Conservation (phyloP, 495 filamentous ascomycete genomes). For the Saxophila tyrrhenica region DNA sequence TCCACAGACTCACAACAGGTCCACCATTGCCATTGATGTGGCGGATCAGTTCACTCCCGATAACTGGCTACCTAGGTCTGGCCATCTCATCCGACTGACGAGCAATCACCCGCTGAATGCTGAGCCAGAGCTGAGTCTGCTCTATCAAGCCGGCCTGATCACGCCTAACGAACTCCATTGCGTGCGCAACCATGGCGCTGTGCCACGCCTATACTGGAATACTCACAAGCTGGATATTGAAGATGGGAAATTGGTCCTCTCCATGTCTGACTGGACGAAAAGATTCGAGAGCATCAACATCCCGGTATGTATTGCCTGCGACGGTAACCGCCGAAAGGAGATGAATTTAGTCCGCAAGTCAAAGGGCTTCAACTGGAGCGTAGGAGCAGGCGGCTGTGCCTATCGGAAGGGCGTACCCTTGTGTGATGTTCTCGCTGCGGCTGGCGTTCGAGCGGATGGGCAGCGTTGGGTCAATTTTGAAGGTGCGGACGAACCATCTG, state of each 20-base stretch:
- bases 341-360: conserved; percentile 16
- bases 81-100: conserved; percentile 27
- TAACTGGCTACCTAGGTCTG: conserved; percentile 29
- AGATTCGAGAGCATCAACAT: conserved; percentile 18
- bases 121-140: conserved; percentile 18
- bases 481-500: conserved; percentile 16
- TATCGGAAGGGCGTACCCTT: conserved; percentile 20
- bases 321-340: conserved; percentile 20
- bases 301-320: conserved; percentile 17
- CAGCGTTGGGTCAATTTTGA: conserved; percentile 21
- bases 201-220: conserved; percentile 16
- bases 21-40: conserved; percentile 22
- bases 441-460: conserved; percentile 6
- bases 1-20: conserved; percentile 12
- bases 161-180: conserved; percentile 23
- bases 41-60: conserved; percentile 28
- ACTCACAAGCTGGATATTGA: conserved; percentile 16
- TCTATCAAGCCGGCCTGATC: conserved; percentile 22
- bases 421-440: conserved; percentile 16
- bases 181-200: conserved; percentile 19
- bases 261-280: conserved; percentile 16
- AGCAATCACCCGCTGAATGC: conserved; percentile 31
- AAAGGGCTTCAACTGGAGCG: conserved; percentile 20
- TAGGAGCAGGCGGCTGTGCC: conserved; percentile 16
- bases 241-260: conserved; percentile 1